Base-by-base conservation (phyloP, 768 basidiomycete genomes). In the Amanita thiersii region DNA sequence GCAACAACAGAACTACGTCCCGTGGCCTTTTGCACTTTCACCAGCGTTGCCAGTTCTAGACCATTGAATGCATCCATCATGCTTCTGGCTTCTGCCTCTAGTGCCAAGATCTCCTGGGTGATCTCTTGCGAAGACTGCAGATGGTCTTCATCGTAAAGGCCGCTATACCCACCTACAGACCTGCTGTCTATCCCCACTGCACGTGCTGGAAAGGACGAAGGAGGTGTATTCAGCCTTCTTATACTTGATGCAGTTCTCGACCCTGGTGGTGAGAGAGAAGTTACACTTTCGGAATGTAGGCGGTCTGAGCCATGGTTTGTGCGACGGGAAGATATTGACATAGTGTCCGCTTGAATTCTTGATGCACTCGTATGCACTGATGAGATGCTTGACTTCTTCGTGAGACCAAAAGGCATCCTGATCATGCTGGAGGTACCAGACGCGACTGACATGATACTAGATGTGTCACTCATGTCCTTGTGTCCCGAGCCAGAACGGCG, bases 51-150 rank as follows among this genome's bases (percentile, higher is more conserved):
- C 44, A 88, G 65, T 56, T 88, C 86, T 28, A 88, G 65, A 6
- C 86, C 83, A 50, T 76, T 84, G 57, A 88, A 88, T 2, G 85
- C 84, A 52, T 88, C 86, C 60, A 86, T 70, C 34, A 88, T 59
- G 37, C 81, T 67, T 47, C 71, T 69, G 4, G 73, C 77, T 54
- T 89, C 86, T 23, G 77, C 77, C 55, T 87, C 84, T 31, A 89
- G 74, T 4, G 68, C 58, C 45, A 70, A 62, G 31, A 89, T 82
- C 50, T 87, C 81, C 33, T 72, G 64, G 28, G 71, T 75, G 40
- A 88, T 77, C 28, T 81, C 70, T 47, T 72, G 66, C 44, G 74
- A 69, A n/a, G 80, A 72, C 44, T 74, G 71, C 43, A 77, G 58
- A 39, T 63, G 67, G 1, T 79, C 75, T 37, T 81, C 77, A 43